Conservation (phyloP, 2,329 filamentous ascomycete genomes). For the Botrytis porri region DNA sequence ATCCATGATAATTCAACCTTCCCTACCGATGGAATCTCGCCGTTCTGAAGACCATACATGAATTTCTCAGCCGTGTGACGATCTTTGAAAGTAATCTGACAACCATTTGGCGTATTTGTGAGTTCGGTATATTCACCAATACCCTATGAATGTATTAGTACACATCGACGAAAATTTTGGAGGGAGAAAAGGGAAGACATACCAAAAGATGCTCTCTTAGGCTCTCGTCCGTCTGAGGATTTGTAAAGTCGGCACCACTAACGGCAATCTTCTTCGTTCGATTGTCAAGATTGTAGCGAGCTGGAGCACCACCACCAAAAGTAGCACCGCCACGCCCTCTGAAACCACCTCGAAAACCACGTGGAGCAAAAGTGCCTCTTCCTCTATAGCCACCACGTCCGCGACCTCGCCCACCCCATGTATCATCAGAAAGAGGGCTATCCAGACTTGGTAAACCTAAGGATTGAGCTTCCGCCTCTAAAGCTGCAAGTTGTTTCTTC, state of each 20-base stretch:
- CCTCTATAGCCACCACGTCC: slow-evolving; percentile 41
- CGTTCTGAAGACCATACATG: slow-evolving; percentile 55
- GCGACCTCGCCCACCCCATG: slow-evolving; percentile 44
- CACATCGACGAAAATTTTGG: slow-evolving; percentile 6
- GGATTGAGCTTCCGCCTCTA: slow-evolving; percentile 69
- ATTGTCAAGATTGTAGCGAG: slow-evolving; percentile 69
- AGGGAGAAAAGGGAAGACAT: slow-evolving; percentile 36
- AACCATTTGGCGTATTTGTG: slow-evolving; percentile 46
- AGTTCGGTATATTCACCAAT: slow-evolving; percentile 62
- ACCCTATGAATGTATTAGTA: slow-evolving; percentile 44
- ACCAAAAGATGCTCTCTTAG: slow-evolving; percentile 70
- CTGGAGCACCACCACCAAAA: slow-evolving; percentile 34
- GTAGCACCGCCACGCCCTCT: slow-evolving; percentile 46
- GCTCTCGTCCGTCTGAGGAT: slow-evolving; percentile 61
- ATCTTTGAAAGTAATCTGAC: slow-evolving; percentile 62
- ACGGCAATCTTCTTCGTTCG: slow-evolving; percentile 67
- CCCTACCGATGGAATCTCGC: slow-evolving; percentile 60
- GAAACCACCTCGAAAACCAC: slow-evolving; percentile 45
- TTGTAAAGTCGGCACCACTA: slow-evolving; percentile 61
- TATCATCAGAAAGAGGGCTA: slow-evolving; percentile 45
- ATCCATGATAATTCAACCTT: slow-evolving; percentile 66
- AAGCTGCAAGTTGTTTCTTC: slow-evolving; percentile 67
- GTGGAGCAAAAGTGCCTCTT: slow-evolving; percentile 33
- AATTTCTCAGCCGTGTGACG: slow-evolving; percentile 70
- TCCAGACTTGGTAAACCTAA: slow-evolving; percentile 58